A percentile compares a stretch with the other conserved stretches of the same genome.
phyloP scores from a whole-genome alignment of 257 asterid species.

The Solanum clarkiae region DNA sequence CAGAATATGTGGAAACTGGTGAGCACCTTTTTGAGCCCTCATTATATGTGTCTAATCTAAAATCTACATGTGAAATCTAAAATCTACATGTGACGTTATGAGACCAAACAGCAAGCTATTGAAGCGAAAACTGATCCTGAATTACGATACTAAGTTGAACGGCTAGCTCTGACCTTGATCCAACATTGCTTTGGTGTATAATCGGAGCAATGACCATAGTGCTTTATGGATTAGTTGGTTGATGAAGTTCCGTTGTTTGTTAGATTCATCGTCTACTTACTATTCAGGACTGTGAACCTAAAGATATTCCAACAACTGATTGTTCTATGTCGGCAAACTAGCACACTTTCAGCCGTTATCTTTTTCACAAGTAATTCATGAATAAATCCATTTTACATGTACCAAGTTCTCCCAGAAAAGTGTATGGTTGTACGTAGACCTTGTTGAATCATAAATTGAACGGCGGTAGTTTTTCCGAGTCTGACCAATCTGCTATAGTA shows the following conservation, averaged over 20 bases:
- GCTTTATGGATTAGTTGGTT: not conserved
- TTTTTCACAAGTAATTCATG: not conserved
- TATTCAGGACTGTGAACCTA: not conserved
- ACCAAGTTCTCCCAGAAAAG: not conserved
- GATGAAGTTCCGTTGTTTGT: not conserved
- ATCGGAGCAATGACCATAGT: not conserved
- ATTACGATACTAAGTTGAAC: not conserved
- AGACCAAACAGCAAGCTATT: not conserved
- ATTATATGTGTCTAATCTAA: not conserved
- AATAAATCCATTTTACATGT: not conserved
- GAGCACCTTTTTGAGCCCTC: not conserved
- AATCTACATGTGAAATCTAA: not conserved
- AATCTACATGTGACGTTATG: not conserved
- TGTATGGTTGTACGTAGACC: not conserved
- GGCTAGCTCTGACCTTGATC: not conserved
- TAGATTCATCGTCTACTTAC: not conserved
- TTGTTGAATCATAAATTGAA: not conserved
- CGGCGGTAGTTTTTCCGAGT: not conserved
- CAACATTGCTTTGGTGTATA: not conserved
- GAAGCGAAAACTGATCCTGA: not conserved
- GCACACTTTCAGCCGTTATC: not conserved
- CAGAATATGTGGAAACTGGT: conserved; percentile 46
- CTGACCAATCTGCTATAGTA: not conserved
- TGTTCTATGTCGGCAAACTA: not conserved
- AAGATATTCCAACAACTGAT: not conserved